Evolutionary conservation across 148 eudicot genomes (phyloP).

Genomic region (Camellia granthamiana): DNA sequence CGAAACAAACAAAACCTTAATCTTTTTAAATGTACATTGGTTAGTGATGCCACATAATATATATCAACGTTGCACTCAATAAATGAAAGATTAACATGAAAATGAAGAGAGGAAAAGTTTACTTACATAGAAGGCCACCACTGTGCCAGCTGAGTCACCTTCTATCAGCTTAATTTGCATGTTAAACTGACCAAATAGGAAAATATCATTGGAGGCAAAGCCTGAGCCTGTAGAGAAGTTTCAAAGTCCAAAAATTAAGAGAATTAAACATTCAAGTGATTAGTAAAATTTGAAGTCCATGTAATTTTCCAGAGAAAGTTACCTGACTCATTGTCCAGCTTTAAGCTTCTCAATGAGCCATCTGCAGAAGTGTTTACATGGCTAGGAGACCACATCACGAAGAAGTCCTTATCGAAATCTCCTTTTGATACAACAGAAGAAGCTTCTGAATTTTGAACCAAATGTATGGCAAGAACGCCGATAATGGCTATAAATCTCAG

Average conservation of each 20-base stretch:
- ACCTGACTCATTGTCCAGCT: slow-evolving; percentile 72
- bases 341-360: slow-evolving; percentile 52
- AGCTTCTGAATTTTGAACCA: slow-evolving; percentile 31
- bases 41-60: too few species aligned
- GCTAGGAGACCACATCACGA: slow-evolving; percentile 61
- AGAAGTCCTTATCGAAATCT: slow-evolving; percentile 70
- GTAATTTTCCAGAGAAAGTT: neutral
- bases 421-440: slow-evolving; percentile 65
- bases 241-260: neutral
- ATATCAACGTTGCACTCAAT: too few species aligned
- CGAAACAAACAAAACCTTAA: too few species aligned
- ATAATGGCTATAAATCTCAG: slow-evolving; percentile 13
- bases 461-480: neutral
- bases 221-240: slow-evolving; percentile 47
- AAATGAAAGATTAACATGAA: neutral
- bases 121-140: slow-evolving; percentile 77
- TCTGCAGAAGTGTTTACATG: slow-evolving; percentile 73
- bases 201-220: slow-evolving; percentile 74
- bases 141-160: slow-evolving; percentile 83
- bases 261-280: neutral
- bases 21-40: too few species aligned
- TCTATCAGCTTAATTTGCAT: slow-evolving; percentile 80
- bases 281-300: neutral
- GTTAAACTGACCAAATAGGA: slow-evolving; percentile 82
- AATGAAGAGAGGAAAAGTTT: neutral